These are phyloP conservation scores for Colletotrichum ledebouriae DNA, from an alignment of 2,329 filamentous ascomycete genomes.

Conservation along the genomic window DNA sequence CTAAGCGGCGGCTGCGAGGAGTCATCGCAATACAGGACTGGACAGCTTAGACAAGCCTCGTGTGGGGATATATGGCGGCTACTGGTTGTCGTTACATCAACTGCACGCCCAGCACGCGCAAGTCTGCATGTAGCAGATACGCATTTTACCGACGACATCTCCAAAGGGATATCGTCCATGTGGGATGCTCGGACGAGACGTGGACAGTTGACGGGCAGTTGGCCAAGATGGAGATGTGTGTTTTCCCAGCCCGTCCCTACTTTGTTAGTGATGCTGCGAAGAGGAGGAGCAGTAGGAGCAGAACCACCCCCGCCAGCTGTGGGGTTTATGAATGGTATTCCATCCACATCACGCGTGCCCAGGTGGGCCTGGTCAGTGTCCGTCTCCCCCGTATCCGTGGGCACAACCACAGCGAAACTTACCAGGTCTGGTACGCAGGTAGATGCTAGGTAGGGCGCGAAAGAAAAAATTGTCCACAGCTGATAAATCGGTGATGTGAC, in stretches of 20 bases:
- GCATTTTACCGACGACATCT: slow-evolving; percentile 3
- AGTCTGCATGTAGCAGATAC: slow-evolving; percentile 28
- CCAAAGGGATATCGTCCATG: background rate
- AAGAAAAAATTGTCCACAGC: slow-evolving; percentile 39
- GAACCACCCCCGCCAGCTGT: slow-evolving; percentile 13
- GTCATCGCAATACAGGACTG: slow-evolving; percentile 36
- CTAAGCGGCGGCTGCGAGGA: slow-evolving; percentile 32
- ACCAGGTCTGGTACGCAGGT: slow-evolving; percentile 1
- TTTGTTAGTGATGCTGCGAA: background rate
- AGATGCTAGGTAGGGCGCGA: slow-evolving; percentile 5
- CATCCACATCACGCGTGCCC: slow-evolving; percentile 36
- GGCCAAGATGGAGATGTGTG: slow-evolving; percentile 13
- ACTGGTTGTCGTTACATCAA: slow-evolving; percentile 34
- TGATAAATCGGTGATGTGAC: slow-evolving; percentile 39
- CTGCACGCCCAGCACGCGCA: slow-evolving; percentile 5
- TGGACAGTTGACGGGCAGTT: slow-evolving; percentile 3
- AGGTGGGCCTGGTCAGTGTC: slow-evolving; percentile 35
- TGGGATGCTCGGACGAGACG: slow-evolving; percentile 18
- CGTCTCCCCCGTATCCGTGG: slow-evolving; percentile 32
- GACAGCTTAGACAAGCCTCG: slow-evolving; percentile 41
- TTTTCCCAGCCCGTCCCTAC: background rate
- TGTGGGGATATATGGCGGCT: slow-evolving; percentile 30
- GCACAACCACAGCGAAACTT: background rate
- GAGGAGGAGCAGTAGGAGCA: slow-evolving; percentile 1
- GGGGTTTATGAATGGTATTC: slow-evolving; percentile 5